A percentile compares a stretch with the other conserved stretches of the same genome.
phyloP scores from a whole-genome alignment of 1,139 yeast genomes.

The Saccharomyces hybrid region DNA sequence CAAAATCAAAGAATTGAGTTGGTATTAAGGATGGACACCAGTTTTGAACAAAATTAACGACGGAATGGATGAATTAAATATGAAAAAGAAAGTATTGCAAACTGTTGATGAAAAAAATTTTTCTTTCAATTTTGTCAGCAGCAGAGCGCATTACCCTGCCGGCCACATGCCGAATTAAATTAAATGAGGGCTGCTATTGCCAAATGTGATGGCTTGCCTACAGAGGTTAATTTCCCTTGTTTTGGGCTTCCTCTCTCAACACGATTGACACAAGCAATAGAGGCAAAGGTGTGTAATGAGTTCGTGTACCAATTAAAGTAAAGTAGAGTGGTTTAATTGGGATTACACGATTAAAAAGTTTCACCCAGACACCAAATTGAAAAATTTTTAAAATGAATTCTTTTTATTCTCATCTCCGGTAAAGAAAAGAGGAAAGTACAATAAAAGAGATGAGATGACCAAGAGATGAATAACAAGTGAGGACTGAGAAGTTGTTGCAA shows the following conservation, averaged over 20 bases:
- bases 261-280: neutral
- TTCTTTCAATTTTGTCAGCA: neutral
- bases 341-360: neutral
- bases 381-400: constrained; percentile 5
- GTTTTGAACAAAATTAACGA: neutral
- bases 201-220: neutral
- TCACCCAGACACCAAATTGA: constrained; percentile 4
- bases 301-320: neutral
- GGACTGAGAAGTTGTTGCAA: neutral
- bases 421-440: neutral
- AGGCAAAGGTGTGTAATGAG: neutral
- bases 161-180: neutral
- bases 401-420: neutral
- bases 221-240: neutral
- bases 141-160: neutral
- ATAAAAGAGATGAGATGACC: constrained; percentile 12
- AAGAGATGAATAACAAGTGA: neutral
- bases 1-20: neutral
- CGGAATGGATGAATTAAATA: neutral
- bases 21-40: neutral
- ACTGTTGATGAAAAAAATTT: neutral
- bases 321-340: neutral
- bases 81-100: neutral
- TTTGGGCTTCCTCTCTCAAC: neutral
- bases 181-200: neutral